A percentile compares a stretch with the other conserved stretches of the same genome.
These are phyloP conservation scores for Dothiorella sarmentorum DNA, from an alignment of 2,329 filamentous ascomycete species.

Conservation along the genomic window DNA sequence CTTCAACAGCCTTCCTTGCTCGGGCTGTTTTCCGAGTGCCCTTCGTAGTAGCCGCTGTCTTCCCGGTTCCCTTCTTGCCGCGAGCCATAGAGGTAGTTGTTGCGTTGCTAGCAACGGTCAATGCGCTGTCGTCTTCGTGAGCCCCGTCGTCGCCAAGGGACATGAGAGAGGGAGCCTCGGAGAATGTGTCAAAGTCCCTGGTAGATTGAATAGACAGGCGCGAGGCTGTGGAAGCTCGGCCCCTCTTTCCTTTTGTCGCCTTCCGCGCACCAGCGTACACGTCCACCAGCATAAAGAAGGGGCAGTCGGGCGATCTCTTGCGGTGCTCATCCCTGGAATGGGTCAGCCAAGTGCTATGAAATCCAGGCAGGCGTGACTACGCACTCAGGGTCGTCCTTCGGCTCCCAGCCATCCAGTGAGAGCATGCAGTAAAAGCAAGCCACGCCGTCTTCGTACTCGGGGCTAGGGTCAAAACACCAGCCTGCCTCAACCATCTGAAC, in stretches of 20 bases:
- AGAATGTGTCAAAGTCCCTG: slow-evolving; percentile 35
- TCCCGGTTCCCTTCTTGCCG: slow-evolving; percentile 28
- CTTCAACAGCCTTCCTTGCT: slow-evolving; percentile 35
- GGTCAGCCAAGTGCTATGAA: background rate
- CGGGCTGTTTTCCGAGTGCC: slow-evolving; percentile 41
- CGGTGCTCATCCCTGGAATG: slow-evolving; percentile 73
- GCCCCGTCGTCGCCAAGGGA: slow-evolving; percentile 45
- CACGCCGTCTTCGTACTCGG: slow-evolving; percentile 81
- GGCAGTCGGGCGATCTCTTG: slow-evolving; percentile 71
- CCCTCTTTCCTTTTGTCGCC: slow-evolving; percentile 42
- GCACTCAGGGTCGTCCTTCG: slow-evolving; percentile 81
- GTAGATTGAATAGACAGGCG: slow-evolving; percentile 56
- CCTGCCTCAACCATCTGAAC: slow-evolving; percentile 81
- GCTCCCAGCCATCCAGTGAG: slow-evolving; percentile 91
- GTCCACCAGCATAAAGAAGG: slow-evolving; percentile 72
- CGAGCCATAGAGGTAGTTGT: slow-evolving; percentile 38
- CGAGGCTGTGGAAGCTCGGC: slow-evolving; percentile 44
- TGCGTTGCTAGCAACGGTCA: slow-evolving; percentile 43
- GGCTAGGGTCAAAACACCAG: slow-evolving; percentile 87
- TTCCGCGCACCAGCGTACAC: slow-evolving; percentile 52
- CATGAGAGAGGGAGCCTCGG: slow-evolving; percentile 40
- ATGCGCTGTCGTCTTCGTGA: slow-evolving; percentile 55
- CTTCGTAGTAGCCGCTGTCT: slow-evolving; percentile 50
- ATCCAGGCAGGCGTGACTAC: slow-evolving; percentile 29
- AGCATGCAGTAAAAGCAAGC: slow-evolving; percentile 89